Conservation (phyloP, 169 alveolate genomes). For the Babesia bovis region DNA sequence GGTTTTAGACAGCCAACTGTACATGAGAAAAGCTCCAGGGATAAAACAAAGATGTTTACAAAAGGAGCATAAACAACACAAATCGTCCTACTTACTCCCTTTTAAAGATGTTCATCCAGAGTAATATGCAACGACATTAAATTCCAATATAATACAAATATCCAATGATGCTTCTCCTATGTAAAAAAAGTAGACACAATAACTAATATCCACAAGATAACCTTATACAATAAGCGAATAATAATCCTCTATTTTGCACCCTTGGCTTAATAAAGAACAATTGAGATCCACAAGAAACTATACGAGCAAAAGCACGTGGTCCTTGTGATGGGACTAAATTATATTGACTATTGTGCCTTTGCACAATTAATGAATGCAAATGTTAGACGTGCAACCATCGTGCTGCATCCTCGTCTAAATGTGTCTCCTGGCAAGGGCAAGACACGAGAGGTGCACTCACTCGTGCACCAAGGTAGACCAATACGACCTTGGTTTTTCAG, state of each 20-base stretch:
- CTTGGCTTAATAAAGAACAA: not conserved
- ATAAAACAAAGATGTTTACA: not conserved
- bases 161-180: too few species aligned
- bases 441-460: slow-evolving; percentile 42
- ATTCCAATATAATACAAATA: too few species aligned
- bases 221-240: too few species aligned
- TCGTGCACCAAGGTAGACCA: slow-evolving; percentile 21
- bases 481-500: not conserved
- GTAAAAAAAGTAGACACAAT: too few species aligned
- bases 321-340: not conserved
- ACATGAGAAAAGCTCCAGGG: too few species aligned
- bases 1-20: not conserved
- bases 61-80: not conserved
- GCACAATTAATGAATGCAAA: not conserved
- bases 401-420: slow-evolving; percentile 5
- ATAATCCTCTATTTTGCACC: not conserved
- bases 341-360: not conserved
- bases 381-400: slow-evolving; percentile 15
- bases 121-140: not conserved
- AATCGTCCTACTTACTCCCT: not conserved
- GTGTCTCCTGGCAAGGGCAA: slow-evolving; percentile 19
- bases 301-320: not conserved
- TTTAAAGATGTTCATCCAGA: not conserved
- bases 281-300: not conserved
- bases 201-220: too few species aligned